Evolutionary conservation across 176 grass and related monocot species (phyloP), one percentile per base, ranked within the genome.

Genomic region (Juncus effusus): DNA sequence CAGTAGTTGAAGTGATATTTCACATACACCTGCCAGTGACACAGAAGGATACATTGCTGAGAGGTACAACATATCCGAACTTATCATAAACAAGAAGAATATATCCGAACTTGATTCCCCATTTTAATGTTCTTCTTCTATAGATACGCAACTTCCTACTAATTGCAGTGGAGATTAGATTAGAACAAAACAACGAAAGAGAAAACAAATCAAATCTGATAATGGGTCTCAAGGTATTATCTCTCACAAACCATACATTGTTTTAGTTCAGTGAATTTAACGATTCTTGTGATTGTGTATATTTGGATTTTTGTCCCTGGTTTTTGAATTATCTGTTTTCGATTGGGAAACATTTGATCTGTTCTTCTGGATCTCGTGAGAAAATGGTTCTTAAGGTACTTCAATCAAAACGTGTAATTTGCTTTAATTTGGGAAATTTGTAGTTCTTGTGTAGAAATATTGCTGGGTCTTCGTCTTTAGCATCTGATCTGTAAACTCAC

Each of bases 331-430:
- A 59, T 13, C 54, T 72, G 19, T 28, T 28, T 28, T 28, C 19
- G 19, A 28, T 28, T 28, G 19, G 19, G 19, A 28, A 28, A 28
- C 19, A 28, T 28, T 28, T 28, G 68, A 72, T 72, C 54, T 59
- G 54, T 47, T 47, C 6, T 47, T 47, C 9, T 47, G 44, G 44
- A 47, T 47, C 44, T 47, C 68, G 54, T 56, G 54, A 19, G 38
- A 72, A 59, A 36, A 72, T 72, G 68, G 38, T 53, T 72, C 68
- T 72, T 53, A 53, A 72, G 68, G 68, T 72, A 72, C 53, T 47
- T 5, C 9, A 54, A 13, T 16, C 13, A 8, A 13, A 69, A 55
- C 36, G 38, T 28, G 19, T 16, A 55, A 55, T 6, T 59, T 13
- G 10, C 28, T 72, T 45, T 16, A 56, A 59, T 72, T 52, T 6